Base-by-base conservation (phyloP, 1,139 yeast species). In the Candida smagusa region DNA sequence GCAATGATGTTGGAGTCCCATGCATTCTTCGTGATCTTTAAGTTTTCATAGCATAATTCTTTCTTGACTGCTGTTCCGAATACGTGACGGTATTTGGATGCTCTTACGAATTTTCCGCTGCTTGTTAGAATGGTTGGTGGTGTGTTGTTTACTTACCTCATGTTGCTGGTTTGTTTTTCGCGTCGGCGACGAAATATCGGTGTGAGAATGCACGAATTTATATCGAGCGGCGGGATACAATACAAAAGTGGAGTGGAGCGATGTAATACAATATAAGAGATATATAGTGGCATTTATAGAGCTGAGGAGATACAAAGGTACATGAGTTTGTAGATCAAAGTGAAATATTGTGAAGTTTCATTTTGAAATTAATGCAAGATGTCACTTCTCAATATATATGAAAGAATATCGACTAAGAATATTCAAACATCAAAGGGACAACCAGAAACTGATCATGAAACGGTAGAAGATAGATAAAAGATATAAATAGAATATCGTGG, bases 51-150 rank as follows among this genome's bases (percentile, higher is more conserved):
- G 58, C 88, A 83, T 45, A 83, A 71, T 57, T 92, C 97, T 58
- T 79, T 86, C 65, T 92, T 92, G 52, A 87, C 74, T 12, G 94
- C 77, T 63, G 90, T 97, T 32, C 97, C 97, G 62, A 77, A 92
- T 19, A 92, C 97, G 60, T 92, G 97, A 59, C 98, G 87, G 58
- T 82, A 92, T 59, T 92, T 92, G 23, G 97, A 89, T 12, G 97
- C 96, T 66, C 97, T 85, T 31, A 92, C 97, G 59, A 89, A 88
- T 61, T 86, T 83, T 32, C 95, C 95, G 67, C 96, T 87, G 47
- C 32, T 12, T 21, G 49, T 46, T 46, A 45, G 49, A 43, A 36
- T 7, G 30, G 8, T 12, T 34, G 30, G 24, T 19, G 16, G 16
- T n/a, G n/a, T 24, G 29, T 27, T 27, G 13, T 12, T 11, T 11